Percentiles rank a stretch among this genome's conserved stretches.
Conservation (phyloP, 2,329 filamentous ascomycete genomes). For the Aureobasidium pullulans region DNA sequence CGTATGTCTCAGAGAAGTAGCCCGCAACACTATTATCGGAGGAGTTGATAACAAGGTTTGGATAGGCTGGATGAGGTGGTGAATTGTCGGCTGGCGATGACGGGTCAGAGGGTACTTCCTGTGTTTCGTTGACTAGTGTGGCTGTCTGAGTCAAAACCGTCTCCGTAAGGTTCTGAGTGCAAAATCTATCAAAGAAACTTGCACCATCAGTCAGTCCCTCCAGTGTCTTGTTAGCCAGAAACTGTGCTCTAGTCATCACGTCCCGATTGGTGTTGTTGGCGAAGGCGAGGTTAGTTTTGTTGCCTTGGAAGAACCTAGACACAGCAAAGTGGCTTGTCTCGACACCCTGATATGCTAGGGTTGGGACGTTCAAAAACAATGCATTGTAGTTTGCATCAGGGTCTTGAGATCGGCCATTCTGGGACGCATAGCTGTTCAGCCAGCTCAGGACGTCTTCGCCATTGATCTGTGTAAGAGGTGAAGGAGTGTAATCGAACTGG, state of each 20-base stretch:
- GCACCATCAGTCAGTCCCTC: conserved; percentile 31
- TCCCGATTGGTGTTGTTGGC: conserved; percentile 29
- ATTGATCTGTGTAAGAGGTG: conserved; percentile 32
- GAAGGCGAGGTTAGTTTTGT: conserved; percentile 21
- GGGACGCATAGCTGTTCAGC: conserved; percentile 26
- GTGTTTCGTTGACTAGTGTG: conserved; percentile 14
- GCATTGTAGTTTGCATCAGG: conserved; percentile 35
- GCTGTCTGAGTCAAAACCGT: background rate
- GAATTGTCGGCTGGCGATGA: conserved; percentile 15
- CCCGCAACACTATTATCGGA: background rate
- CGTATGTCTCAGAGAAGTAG: conserved; percentile 24
- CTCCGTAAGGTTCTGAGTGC: conserved; percentile 14
- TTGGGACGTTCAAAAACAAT: conserved; percentile 29
- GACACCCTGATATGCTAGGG: conserved; percentile 24
- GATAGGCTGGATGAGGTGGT: background rate
- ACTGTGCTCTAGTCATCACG: conserved; percentile 24
- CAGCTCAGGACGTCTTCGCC: conserved; percentile 28
- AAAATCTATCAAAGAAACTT: conserved; percentile 35
- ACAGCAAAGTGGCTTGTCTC: background rate
- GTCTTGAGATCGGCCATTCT: conserved; percentile 30
- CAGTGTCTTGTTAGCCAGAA: conserved; percentile 23
- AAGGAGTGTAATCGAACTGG: conserved; percentile 24
- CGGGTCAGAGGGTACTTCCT: background rate
- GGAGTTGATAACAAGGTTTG: background rate
- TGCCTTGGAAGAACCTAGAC: conserved; percentile 13